phyloP scores from a whole-genome alignment of 371 early-diverging fungal species.

The Batrachochytrium dendrobatidis region DNA sequence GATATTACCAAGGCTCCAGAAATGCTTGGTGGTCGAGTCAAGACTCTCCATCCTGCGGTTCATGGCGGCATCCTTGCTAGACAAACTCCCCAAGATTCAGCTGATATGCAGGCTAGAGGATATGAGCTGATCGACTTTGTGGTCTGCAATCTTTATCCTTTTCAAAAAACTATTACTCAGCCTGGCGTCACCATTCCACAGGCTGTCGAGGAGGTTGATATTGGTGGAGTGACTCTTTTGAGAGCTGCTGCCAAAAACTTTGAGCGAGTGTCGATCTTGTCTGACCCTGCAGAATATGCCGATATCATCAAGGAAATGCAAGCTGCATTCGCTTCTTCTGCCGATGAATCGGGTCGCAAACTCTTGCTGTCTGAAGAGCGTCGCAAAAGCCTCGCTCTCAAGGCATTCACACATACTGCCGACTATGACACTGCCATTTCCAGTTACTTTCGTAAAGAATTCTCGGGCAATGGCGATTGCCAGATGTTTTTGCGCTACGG shows the following conservation, averaged over 20 bases:
- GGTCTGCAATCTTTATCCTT: constrained; percentile 96
- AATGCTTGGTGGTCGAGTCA: constrained; percentile 97
- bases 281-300: constrained; percentile 86
- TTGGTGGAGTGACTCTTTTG: constrained; percentile 95
- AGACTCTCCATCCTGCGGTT: constrained; percentile 96
- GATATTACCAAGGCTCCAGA: constrained; percentile 96
- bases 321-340: constrained; percentile 23
- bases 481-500: constrained; percentile 91
- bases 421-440: constrained; percentile 94
- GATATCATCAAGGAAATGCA: constrained; percentile 63
- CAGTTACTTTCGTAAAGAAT: constrained; percentile 88
- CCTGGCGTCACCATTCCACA: constrained; percentile 82
- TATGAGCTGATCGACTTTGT: constrained; percentile 90
- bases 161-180: constrained; percentile 87
- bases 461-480: constrained; percentile 54
- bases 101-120: constrained; percentile 79
- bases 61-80: constrained; percentile 96
- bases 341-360: too few species aligned
- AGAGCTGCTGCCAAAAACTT: constrained; percentile 99
- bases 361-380: constrained; percentile 38
- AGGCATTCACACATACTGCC: constrained; percentile 91
- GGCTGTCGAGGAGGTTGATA: constrained; percentile 96
- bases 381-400: constrained; percentile 60
- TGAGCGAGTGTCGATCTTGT: constrained; percentile 83
- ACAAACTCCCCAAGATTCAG: constrained; percentile 73